Evolutionary conservation across 306 rosid genomes (phyloP).

Genomic region (Dryas octopetala): DNA sequence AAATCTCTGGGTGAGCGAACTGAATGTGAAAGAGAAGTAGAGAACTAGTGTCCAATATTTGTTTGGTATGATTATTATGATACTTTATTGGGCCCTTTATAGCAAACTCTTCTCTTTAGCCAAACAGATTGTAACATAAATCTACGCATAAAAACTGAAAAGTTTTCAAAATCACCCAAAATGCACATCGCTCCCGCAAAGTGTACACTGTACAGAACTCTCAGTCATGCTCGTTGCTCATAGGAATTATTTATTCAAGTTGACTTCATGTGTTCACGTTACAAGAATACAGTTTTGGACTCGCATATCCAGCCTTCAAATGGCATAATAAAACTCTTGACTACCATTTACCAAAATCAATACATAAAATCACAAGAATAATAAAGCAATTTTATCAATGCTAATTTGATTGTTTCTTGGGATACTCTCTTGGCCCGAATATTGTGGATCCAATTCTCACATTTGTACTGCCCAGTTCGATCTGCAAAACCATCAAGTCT

Average conservation of each 20-base stretch:
- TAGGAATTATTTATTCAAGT: slow-evolving; percentile 23
- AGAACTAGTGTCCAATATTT: too few relatives aligned
- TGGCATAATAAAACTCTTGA: neutral
- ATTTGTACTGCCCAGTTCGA: slow-evolving; percentile 88
- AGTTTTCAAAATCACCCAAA: too few relatives aligned
- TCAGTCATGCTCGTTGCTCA: slow-evolving; percentile 13
- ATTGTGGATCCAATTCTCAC: slow-evolving; percentile 91
- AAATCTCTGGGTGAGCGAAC: too few relatives aligned
- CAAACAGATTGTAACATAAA: too few relatives aligned
- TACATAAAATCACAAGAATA: neutral
- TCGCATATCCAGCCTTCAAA: neutral
- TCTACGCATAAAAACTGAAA: too few relatives aligned
- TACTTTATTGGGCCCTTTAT: too few relatives aligned
- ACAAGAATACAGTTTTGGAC: neutral
- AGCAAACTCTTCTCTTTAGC: too few relatives aligned
- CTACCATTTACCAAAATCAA: neutral
- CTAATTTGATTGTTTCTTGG: slow-evolving; percentile 44
- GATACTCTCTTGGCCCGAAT: slow-evolving; percentile 90
- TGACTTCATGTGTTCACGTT: slow-evolving; percentile 17
- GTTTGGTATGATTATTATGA: too few relatives aligned
- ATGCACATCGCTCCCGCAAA: too few relatives aligned
- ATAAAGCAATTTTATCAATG: neutral
- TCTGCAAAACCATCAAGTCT: slow-evolving; percentile 50
- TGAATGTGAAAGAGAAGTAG: too few relatives aligned
- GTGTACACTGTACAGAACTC: neutral